A percentile compares a stretch with the other conserved stretches of the same genome.
Conservation (phyloP, 1,284 basidiomycete species). For the Ustilago xerochloae region DNA sequence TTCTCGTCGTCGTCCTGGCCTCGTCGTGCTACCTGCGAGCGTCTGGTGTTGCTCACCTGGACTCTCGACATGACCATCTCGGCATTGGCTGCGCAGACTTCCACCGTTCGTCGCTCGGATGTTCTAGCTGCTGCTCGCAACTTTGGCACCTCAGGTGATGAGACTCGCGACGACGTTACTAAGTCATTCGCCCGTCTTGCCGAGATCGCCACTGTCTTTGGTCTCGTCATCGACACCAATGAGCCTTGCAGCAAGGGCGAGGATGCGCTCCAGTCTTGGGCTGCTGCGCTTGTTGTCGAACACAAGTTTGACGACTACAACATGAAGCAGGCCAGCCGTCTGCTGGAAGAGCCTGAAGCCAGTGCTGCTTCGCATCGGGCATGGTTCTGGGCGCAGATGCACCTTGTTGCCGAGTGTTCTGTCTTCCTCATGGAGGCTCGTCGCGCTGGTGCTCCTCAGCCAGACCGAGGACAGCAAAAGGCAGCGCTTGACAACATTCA, state of each 20-base stretch:
- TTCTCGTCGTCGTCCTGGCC: slow-evolving; percentile 30
- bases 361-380: slow-evolving; percentile 65
- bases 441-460: slow-evolving; percentile 23
- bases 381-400: slow-evolving; percentile 71
- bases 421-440: slow-evolving; percentile 70
- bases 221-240: slow-evolving; percentile 65
- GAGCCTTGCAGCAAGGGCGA: slow-evolving; percentile 31
- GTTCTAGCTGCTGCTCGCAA: slow-evolving; percentile 54
- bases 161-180: slow-evolving; percentile 60
- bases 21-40: slow-evolving; percentile 45
- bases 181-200: slow-evolving; percentile 69
- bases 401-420: slow-evolving; percentile 70
- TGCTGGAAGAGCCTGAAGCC: slow-evolving; percentile 59
- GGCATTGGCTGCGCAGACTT: slow-evolving; percentile 35
- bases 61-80: slow-evolving; percentile 50
- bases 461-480: slow-evolving; percentile 38
- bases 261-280: slow-evolving; percentile 67
- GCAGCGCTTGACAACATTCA: slow-evolving; percentile 49
- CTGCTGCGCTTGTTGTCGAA: slow-evolving; percentile 68
- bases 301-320: slow-evolving; percentile 70
- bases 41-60: slow-evolving; percentile 43
- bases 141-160: slow-evolving; percentile 49
- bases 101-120: slow-evolving; percentile 30
- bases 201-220: slow-evolving; percentile 68
- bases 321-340: slow-evolving; percentile 64